phyloP scores from a whole-genome alignment of 164 flowering plant species.

The Akebia trifoliata region DNA sequence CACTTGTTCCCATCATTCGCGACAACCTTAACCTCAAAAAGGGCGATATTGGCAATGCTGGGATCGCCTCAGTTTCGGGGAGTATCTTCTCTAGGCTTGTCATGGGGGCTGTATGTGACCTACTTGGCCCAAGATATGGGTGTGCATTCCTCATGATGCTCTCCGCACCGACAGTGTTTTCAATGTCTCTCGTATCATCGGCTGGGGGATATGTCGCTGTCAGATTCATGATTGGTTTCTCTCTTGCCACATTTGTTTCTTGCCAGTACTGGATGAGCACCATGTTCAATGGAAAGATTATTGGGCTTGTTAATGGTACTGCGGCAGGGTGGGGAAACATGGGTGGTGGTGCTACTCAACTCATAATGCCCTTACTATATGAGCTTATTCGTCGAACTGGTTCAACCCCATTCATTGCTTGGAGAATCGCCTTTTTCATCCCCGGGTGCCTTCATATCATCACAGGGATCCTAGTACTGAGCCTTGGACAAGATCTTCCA shows the following conservation, averaged over 20 bases:
- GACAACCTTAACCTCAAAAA: constrained; percentile 67
- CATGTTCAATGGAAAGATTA: constrained; percentile 63
- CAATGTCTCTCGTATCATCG: constrained; percentile 45
- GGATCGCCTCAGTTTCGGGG: constrained; percentile 77
- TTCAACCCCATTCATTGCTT: constrained; percentile 64
- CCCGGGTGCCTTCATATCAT: constrained; percentile 60
- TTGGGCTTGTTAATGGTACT: constrained; percentile 67
- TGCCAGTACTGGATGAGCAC: constrained; percentile 82
- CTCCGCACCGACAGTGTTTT: constrained; percentile 62
- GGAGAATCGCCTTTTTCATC: constrained; percentile 85
- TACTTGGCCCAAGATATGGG: constrained; percentile 65
- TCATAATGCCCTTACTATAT: constrained; percentile 61
- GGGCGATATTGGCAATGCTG: constrained; percentile 67
- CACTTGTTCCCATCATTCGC: constrained; percentile 79
- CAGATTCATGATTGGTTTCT: constrained; percentile 69
- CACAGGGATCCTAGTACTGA: constrained; percentile 55
- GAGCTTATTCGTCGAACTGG: constrained; percentile 40
- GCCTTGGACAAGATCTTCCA: constrained; percentile 73
- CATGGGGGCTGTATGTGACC: constrained; percentile 79
- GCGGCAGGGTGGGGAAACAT: constrained; percentile 87
- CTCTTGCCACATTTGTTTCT: constrained; percentile 78
- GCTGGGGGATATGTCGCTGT: constrained; percentile 39
- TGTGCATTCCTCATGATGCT: constrained; percentile 61
- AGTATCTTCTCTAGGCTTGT: constrained; percentile 66
- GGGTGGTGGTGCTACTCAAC: constrained; percentile 87